Conservation (phyloP, 495 filamentous ascomycete species). For the Penicillium tannophilum region DNA sequence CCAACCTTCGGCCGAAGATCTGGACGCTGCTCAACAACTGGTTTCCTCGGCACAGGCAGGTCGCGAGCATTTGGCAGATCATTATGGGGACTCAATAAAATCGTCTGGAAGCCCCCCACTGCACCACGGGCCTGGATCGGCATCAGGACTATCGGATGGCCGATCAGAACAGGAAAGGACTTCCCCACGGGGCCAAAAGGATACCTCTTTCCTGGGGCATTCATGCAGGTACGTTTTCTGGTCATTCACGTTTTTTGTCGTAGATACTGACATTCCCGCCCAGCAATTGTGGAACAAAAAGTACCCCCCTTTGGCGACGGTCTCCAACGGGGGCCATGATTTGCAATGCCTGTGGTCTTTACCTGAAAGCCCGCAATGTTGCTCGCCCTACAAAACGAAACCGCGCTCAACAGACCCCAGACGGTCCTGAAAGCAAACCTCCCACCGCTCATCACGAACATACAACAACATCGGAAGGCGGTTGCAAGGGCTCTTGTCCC, state of each 20-base stretch:
- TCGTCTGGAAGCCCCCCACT: slow-evolving; percentile 15
- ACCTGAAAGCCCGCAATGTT: slow-evolving; percentile 89
- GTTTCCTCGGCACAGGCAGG: slow-evolving; percentile 49
- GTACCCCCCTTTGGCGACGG: slow-evolving; percentile 91
- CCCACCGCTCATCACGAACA: slow-evolving; percentile 18
- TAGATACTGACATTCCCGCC: slow-evolving; percentile 7
- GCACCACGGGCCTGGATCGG: slow-evolving; percentile 9
- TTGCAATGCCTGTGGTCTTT: slow-evolving; percentile 97
- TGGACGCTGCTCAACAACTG: slow-evolving; percentile 51
- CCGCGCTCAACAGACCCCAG: slow-evolving; percentile 38
- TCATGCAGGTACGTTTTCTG: slow-evolving; percentile 53
- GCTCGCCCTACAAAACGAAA: slow-evolving; percentile 88
- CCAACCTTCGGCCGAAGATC: slow-evolving; percentile 48
- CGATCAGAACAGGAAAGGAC: slow-evolving; percentile 21
- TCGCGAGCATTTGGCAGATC: slow-evolving; percentile 40
- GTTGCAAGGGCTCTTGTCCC: slow-evolving; percentile 80
- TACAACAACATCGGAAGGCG: slow-evolving; percentile 32
- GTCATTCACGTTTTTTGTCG: neutral
- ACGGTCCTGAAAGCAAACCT: slow-evolving; percentile 27
- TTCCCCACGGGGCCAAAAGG: slow-evolving; percentile 40
- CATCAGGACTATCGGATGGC: slow-evolving; percentile 13
- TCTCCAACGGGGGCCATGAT: slow-evolving; percentile 92
- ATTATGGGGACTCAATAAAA: slow-evolving; percentile 26
- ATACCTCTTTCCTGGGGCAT: slow-evolving; percentile 50
- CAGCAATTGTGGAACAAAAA: slow-evolving; percentile 94